These are phyloP conservation scores for Lepidium aucheri DNA, from an alignment of 345 rosid genomes.

Conservation along the genomic window DNA sequence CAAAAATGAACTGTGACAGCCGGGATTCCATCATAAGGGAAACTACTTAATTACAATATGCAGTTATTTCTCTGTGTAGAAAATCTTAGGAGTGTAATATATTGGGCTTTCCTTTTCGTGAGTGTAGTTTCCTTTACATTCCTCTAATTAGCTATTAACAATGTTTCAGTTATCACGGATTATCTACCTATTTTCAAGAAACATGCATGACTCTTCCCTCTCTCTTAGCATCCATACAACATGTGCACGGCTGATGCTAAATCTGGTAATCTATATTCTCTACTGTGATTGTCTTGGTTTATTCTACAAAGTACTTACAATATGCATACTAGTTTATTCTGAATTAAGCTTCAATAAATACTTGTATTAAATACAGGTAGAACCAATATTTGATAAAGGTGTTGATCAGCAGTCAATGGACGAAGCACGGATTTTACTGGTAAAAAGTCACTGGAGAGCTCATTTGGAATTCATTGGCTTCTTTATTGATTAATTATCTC, in stretches of 20 bases:
- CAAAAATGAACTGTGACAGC: not conserved
- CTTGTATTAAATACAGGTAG: conserved; percentile 53
- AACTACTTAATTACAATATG: not conserved
- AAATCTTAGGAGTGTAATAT: not conserved
- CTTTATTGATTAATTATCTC: conserved; percentile 6
- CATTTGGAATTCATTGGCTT: conserved; percentile 7
- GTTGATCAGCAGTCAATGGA: conserved; percentile 92
- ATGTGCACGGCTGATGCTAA: conserved; percentile 96
- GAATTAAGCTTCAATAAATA: not conserved
- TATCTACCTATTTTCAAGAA: conserved; percentile 90
- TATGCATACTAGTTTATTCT: conserved; percentile 5
- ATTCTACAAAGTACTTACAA: not conserved
- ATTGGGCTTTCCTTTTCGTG: not conserved
- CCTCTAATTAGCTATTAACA: conserved; percentile 4
- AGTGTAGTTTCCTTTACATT: conserved; percentile 12
- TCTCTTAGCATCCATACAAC: conserved; percentile 95
- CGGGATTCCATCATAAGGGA: not conserved
- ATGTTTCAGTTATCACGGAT: conserved; percentile 81
- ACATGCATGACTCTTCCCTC: conserved; percentile 97
- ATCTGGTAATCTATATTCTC: conserved; percentile 55
- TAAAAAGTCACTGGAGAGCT: conserved; percentile 28
- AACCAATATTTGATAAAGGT: conserved; percentile 97
- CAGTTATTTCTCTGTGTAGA: conserved; percentile 1
- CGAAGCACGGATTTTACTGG: conserved; percentile 90
- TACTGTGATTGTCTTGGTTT: not conserved